Evolutionary conservation across 805 yeast species (phyloP), one percentile per base, ranked within the genome.

Genomic region (Wickerhamiella nectarea): DNA sequence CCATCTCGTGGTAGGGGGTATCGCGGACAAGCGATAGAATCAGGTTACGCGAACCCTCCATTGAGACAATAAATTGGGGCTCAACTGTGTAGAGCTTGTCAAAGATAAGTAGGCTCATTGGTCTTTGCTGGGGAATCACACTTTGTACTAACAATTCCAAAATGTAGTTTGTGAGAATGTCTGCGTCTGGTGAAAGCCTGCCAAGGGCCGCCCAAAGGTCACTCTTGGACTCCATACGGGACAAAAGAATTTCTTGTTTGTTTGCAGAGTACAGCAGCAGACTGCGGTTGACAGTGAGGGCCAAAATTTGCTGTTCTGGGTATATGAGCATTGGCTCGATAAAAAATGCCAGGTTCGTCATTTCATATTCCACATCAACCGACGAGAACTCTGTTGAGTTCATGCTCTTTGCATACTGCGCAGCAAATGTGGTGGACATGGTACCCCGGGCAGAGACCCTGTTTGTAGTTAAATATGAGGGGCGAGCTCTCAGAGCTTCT

Each of bases 191-290:
- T 11, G 22, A n/a, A 12, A 34, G 42, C 12, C 18, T 17, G 35
- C 46, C 35, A 28, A 43, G 36, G 12, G 38, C 34, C 11, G 33
- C 31, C 42, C 38, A 26, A 10, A 43, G 19, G 18, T 43, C 46
- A 3, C 8, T 25, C 19, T 43, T 33, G 12, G 38, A 33, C 17
- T 33, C 15, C 21, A 38, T 22, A 10, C 11, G 24, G 21, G 34
- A 18, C 6, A 25, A n/a, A 4, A 43, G 34, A 21, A 43, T 28
- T 8, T 19, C 17, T 25, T 34, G 26, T 3, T 11, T 12, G 19
- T 19, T 34, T 25, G 19, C 38, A 10, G 33, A 19, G 34, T 29
- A 29, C 41, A 36, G 19, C 12, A 43, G 9, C 17, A 43, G 25
- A 11, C 28, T 14, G 20, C 46, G 24, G 25, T 34, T 33, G 20